phyloP scores from a whole-genome alignment of 108 stramenopile genomes.

The Pseudonitzschia multiseries region DNA sequence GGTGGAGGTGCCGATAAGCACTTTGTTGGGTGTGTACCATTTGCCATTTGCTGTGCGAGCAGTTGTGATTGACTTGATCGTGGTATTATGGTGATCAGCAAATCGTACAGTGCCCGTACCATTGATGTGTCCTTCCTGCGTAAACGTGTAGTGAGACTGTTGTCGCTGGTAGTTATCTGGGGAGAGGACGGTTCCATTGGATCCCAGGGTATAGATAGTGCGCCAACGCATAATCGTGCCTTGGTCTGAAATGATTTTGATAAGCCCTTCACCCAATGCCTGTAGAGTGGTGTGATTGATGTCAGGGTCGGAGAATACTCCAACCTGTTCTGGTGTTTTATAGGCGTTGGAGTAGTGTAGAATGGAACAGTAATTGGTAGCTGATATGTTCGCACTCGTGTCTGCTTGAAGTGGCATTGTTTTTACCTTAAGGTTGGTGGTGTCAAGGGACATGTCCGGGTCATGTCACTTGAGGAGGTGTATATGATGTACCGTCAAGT shows the following conservation, averaged over 20 bases:
- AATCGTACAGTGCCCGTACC: too few species aligned
- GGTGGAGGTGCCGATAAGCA: background rate
- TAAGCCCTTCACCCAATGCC: constrained; percentile 9
- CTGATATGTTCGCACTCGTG: constrained; percentile 12
- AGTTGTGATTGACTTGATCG: background rate
- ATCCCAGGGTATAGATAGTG: background rate
- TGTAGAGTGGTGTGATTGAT: background rate
- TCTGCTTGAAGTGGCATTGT: background rate
- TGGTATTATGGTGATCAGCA: too few species aligned
- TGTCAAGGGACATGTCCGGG: too few species aligned
- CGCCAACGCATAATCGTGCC: background rate
- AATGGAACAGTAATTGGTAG: background rate
- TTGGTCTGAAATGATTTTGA: constrained; percentile 4
- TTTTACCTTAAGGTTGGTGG: too few species aligned
- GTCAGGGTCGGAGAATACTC: background rate
- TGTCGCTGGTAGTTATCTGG: background rate
- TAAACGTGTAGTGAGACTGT: background rate
- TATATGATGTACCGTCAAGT: too few species aligned
- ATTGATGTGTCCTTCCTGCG: too few species aligned
- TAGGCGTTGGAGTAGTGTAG: background rate
- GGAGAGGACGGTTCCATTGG: background rate
- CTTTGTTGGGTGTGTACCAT: background rate
- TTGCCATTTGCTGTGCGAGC: background rate
- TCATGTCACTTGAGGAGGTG: too few species aligned
- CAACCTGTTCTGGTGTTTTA: background rate